Conservation (phyloP, 768 basidiomycete species). For the Neoboletus subvelutipes region DNA sequence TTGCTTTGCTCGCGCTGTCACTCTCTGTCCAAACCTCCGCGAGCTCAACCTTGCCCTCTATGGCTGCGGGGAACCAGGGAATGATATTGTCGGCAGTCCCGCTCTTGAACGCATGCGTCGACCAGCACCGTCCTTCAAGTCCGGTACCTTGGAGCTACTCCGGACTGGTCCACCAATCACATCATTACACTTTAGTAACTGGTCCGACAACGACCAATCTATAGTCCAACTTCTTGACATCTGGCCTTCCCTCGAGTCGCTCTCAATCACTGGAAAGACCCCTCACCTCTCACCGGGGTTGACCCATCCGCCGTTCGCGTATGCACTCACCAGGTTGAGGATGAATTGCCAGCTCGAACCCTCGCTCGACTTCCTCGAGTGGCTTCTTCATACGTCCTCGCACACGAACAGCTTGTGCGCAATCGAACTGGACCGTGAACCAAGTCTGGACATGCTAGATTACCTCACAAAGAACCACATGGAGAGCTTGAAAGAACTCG, state of each 20-base stretch:
- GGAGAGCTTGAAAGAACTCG: constrained; percentile 49
- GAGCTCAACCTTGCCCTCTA: constrained; percentile 59
- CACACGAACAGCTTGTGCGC: constrained; percentile 43
- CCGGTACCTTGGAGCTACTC: constrained; percentile 49
- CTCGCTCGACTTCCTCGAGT: constrained; percentile 60
- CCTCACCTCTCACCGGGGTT: constrained; percentile 47
- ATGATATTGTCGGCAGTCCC: constrained; percentile 49
- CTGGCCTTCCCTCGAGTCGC: constrained; percentile 56
- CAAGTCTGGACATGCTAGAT: constrained; percentile 53
- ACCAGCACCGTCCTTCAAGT: constrained; percentile 54
- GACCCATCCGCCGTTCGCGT: constrained; percentile 41
- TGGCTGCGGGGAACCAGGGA: constrained; percentile 51
- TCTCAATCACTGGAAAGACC: constrained; percentile 58
- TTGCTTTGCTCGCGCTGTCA: constrained; percentile 58
- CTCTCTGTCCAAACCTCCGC: constrained; percentile 57
- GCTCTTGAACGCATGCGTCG: constrained; percentile 48
- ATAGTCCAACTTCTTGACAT: constrained; percentile 62
- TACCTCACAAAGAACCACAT: constrained; percentile 52
- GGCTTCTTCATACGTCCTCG: constrained; percentile 64
- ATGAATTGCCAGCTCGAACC: constrained; percentile 68
- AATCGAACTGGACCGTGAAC: constrained; percentile 62
- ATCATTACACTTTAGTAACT: constrained; percentile 63
- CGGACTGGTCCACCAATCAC: constrained; percentile 53
- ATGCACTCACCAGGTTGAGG: constrained; percentile 50
- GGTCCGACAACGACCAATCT: constrained; percentile 60